phyloP scores from a whole-genome alignment of 257 asterid species.

The Ilex asprella region DNA sequence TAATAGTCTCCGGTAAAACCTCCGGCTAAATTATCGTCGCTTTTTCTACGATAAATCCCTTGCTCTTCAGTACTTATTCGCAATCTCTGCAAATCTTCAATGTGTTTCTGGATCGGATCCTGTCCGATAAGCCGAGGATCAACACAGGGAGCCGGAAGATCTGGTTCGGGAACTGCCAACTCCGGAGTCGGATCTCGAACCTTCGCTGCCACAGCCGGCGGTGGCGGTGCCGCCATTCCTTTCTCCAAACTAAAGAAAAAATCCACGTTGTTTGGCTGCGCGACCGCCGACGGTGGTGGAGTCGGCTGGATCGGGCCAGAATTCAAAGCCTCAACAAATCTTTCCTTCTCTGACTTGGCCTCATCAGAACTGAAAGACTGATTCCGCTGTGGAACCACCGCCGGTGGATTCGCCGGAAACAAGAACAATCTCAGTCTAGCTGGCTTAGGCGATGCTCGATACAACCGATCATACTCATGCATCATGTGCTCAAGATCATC shows the following conservation, averaged over 20 bases:
- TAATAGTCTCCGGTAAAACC: constrained; percentile 54
- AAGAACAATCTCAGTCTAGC: constrained; percentile 74
- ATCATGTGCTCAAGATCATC: constrained; percentile 96
- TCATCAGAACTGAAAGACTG: constrained; percentile 74
- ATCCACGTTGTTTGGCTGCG: constrained; percentile 43
- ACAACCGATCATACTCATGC: constrained; percentile 84
- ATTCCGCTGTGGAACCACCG: constrained; percentile 37
- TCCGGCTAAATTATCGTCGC: constrained; percentile 49
- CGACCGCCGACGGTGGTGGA: constrained; percentile 28
- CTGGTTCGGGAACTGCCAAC: constrained; percentile 11
- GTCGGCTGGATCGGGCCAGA: constrained; percentile 60
- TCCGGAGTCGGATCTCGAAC: background rate
- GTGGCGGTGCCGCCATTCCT: constrained; percentile 25
- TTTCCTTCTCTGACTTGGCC: constrained; percentile 77
- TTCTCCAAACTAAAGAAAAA: constrained; percentile 72
- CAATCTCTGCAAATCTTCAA: constrained; percentile 83
- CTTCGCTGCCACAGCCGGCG: background rate
- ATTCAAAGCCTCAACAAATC: constrained; percentile 89
- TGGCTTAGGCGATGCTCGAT: constrained; percentile 60
- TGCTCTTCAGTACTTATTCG: constrained; percentile 67
- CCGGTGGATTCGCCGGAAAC: constrained; percentile 37
- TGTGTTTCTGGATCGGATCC: constrained; percentile 96
- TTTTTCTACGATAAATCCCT: constrained; percentile 39
- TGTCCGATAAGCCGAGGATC: constrained; percentile 45
- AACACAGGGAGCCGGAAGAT: constrained; percentile 15